Evolutionary conservation across 163 green algal genomes (phyloP).

Genomic region (Chlamydomonas reinhardtii): DNA sequence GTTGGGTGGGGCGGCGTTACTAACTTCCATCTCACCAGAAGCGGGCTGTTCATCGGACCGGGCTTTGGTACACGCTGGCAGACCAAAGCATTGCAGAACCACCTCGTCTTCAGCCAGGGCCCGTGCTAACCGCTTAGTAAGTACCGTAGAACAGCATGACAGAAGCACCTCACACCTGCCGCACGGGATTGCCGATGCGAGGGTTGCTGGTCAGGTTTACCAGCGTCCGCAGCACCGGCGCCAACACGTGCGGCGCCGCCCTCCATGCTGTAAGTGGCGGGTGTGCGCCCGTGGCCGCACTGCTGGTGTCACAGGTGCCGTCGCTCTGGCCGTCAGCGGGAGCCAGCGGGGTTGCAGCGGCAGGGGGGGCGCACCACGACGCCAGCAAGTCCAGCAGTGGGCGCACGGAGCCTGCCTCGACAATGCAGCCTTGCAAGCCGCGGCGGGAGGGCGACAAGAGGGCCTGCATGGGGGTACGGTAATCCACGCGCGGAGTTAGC

Average conservation of each 20-base stretch:
- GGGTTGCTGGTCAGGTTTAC: constrained; percentile 40
- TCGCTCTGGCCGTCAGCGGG: background rate
- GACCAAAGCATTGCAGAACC: no score
- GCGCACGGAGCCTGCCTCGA: background rate
- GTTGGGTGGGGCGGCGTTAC: background rate
- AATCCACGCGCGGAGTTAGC: no score
- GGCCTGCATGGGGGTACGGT: constrained; percentile 6
- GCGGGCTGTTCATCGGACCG: no score
- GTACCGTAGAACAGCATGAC: no score
- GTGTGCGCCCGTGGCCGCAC: background rate
- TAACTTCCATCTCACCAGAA: background rate
- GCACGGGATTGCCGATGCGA: background rate
- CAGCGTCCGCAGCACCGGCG: constrained; percentile 1
- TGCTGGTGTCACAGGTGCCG: background rate
- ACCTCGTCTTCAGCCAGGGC: no score
- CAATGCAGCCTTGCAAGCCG: constrained; percentile 3
- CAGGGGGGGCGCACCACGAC: background rate
- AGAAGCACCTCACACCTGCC: constrained; percentile 4
- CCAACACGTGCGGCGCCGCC: background rate
- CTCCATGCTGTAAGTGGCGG: background rate
- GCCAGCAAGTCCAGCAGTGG: background rate
- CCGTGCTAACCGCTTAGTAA: no score
- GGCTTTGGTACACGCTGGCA: no score
- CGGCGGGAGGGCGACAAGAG: constrained; percentile 17
- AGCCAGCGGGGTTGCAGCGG: no score